Evolutionary conservation across 345 rosid genomes (phyloP), one percentile per base, ranked within the genome.

Genomic region (Lepidium didymum): DNA sequence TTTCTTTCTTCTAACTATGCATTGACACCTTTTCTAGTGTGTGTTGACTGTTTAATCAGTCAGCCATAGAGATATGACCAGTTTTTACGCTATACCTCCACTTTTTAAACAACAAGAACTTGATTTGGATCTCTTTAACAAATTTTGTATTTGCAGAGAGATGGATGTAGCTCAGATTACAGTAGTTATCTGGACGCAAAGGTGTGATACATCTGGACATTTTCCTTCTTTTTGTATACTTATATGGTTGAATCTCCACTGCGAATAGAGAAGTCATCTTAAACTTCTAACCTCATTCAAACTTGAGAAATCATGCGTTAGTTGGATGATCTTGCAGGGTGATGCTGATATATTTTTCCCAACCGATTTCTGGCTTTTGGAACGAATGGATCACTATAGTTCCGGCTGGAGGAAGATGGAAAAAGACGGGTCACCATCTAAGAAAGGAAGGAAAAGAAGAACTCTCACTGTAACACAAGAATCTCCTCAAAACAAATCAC

Each of bases 341-440:
- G 99, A 94, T 83, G 97, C 96, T 65, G 99, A 94, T 80, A 90
- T 93, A 27, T 94, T 94, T 76, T 94, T 94, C 60, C 97, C 97
- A 5, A 91, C 97, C 1, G 92, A 94, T 76, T 94, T 94, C 72
- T 84, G 81, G 90, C 91, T 94, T 45, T 81, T 94, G 86, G 99
- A 94, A 78, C 76, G 77, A 25, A 82, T 94, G 75, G 97, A 94
- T 40, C 99, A 94, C 80, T 86, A 87, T 75, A 86, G 97, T 74
- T 94, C 99, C 5, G 88, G 95, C 21, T 82, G 94, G 89, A 67
- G 68, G 80, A 86, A 88, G 65, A 75, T 35, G 53, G 81, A 73
- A 12, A 77, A 80, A 35, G 89, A 76, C 37, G 75, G 79, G 41
- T 62, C 79, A 56, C 79, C 87, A 45, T 81, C 89, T 36, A 81